These are phyloP conservation scores for Xerocomellus amylosporus DNA, from an alignment of 768 basidiomycete genomes.

Conservation along the genomic window DNA sequence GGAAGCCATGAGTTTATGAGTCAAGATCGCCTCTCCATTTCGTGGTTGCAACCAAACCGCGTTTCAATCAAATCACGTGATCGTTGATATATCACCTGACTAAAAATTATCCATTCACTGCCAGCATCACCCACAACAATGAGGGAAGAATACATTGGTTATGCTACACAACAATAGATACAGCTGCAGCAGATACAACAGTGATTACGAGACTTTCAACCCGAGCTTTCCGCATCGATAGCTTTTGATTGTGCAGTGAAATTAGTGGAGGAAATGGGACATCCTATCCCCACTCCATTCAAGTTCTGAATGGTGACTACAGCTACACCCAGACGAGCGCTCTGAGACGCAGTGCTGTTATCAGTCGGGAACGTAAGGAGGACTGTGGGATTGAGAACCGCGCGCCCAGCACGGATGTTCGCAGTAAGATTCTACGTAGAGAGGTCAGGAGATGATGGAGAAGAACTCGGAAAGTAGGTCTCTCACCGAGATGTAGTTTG, in stretches of 20 bases:
- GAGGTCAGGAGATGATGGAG: background rate
- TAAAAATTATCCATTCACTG: background rate
- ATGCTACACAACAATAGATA: background rate
- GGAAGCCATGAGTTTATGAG: conserved; percentile 24
- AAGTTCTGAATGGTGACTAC: conserved; percentile 71
- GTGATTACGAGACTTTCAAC: background rate
- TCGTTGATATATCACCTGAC: conserved; percentile 27
- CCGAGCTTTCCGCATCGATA: conserved; percentile 13
- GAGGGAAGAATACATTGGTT: background rate
- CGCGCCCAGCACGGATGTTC: conserved; percentile 41
- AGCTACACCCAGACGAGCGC: conserved; percentile 53
- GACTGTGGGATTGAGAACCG: conserved; percentile 41
- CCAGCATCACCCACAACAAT: background rate
- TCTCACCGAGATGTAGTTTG: conserved; percentile 25
- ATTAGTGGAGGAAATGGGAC: conserved; percentile 62
- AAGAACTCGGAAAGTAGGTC: background rate
- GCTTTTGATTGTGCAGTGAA: conserved; percentile 42
- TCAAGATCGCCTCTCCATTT: conserved; percentile 11
- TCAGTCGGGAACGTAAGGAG: conserved; percentile 44
- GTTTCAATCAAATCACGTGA: conserved; percentile 22
- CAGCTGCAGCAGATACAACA: background rate
- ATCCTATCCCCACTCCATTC: conserved; percentile 62
- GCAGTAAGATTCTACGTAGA: conserved; percentile 32
- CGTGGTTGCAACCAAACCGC: conserved; percentile 26
- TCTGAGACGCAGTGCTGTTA: conserved; percentile 37